Conservation (phyloP, 495 filamentous ascomycete genomes). For the Cenococcum geophilum region DNA sequence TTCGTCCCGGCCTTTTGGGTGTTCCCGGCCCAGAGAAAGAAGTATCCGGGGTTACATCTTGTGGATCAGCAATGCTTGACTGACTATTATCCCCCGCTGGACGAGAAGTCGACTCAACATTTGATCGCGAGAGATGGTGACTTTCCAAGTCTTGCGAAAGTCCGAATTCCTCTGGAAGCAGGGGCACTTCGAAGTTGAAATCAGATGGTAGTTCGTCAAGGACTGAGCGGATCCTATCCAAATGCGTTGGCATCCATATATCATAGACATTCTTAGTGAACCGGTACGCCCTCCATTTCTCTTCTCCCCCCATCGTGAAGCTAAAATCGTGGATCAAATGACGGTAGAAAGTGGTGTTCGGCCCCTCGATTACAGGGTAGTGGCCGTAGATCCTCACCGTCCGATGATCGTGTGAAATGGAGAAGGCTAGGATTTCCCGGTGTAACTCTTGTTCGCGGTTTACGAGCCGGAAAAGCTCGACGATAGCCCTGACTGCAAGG, state of each 20-base stretch:
- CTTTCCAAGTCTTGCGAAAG: constrained; percentile 1
- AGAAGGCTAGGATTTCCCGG: constrained; percentile 44
- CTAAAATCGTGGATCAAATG: constrained; percentile 31
- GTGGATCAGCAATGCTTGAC: neutral
- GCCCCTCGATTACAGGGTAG: constrained; percentile 21
- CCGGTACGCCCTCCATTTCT: constrained; percentile 35
- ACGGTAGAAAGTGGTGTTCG: constrained; percentile 33
- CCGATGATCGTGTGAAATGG: constrained; percentile 43
- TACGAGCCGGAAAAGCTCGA: constrained; percentile 37
- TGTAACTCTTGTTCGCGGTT: constrained; percentile 39
- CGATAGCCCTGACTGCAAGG: constrained; percentile 33
- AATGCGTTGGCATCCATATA: constrained; percentile 24
- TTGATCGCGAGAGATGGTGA: neutral
- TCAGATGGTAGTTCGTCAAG: constrained; percentile 11
- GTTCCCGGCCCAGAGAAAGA: neutral
- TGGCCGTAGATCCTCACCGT: constrained; percentile 35
- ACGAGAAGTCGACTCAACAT: neutral
- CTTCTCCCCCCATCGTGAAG: constrained; percentile 35
- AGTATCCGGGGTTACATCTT: constrained; percentile 13
- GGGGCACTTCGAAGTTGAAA: constrained; percentile 12
- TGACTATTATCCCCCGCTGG: neutral
- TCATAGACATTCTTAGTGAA: constrained; percentile 31
- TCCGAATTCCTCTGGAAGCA: constrained; percentile 1
- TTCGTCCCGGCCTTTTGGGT: too few species aligned
- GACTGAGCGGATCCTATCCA: constrained; percentile 28